A percentile compares a stretch with the other conserved stretches of the same genome.
Conservation (phyloP, 768 basidiomycete species). For the Psilocybe cyanescens region DNA sequence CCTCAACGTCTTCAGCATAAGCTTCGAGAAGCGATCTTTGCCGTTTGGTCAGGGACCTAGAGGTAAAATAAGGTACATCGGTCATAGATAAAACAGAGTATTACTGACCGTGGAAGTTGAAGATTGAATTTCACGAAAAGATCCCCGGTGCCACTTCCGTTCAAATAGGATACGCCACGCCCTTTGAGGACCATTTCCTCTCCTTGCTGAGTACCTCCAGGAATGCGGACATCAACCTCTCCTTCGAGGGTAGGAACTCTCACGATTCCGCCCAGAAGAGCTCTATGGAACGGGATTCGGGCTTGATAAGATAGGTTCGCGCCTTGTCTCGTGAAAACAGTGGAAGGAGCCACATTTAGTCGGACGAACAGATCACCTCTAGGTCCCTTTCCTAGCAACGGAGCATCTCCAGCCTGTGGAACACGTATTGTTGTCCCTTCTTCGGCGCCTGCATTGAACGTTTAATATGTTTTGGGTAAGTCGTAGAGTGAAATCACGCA, state of each 20-base stretch:
- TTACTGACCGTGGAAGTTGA: slow-evolving; percentile 83
- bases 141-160: slow-evolving; percentile 71
- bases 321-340: slow-evolving; percentile 89
- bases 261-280: slow-evolving; percentile 91
- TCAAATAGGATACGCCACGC: slow-evolving; percentile 74
- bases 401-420: slow-evolving; percentile 81
- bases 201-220: slow-evolving; percentile 92
- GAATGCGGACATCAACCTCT: slow-evolving; percentile 92
- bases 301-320: slow-evolving; percentile 89
- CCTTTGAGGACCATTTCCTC: slow-evolving; percentile 96
- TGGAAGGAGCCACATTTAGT: slow-evolving; percentile 82
- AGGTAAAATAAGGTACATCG: slow-evolving; percentile 11
- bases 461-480: neutral
- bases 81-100: neutral
- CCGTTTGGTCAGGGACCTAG: slow-evolving; percentile 78
- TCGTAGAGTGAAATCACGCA: slow-evolving; percentile 37
- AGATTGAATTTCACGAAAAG: slow-evolving; percentile 89
- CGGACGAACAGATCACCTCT: slow-evolving; percentile 88
- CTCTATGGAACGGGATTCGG: slow-evolving; percentile 87
- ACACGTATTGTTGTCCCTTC: slow-evolving; percentile 93
- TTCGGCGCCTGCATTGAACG: slow-evolving; percentile 69
- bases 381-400: slow-evolving; percentile 76
- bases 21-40: slow-evolving; percentile 89
- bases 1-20: slow-evolving; percentile 94
- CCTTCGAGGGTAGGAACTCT: slow-evolving; percentile 95